Conservation (phyloP, 2,329 filamentous ascomycete species). For the Chalaropsis thielavioides region DNA sequence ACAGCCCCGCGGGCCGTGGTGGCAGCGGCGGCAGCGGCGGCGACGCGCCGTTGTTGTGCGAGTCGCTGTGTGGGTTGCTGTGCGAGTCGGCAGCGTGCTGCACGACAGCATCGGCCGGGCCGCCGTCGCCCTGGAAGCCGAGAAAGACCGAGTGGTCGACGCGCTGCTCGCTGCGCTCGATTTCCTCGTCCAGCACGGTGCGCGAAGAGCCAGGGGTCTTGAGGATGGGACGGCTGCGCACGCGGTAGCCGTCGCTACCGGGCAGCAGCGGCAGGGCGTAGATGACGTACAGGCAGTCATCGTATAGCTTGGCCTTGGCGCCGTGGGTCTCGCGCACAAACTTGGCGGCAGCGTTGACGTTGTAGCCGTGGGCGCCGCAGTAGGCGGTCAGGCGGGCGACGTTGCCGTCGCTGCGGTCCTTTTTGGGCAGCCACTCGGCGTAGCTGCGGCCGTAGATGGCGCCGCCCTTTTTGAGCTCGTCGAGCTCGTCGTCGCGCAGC, state of each 20-base stretch:
- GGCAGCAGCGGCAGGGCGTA: constrained; percentile 84
- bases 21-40: not conserved
- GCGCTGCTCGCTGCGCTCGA: constrained; percentile 78
- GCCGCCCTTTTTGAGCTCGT: constrained; percentile 47
- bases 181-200: constrained; percentile 84
- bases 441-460: constrained; percentile 68
- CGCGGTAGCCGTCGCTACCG: constrained; percentile 70
- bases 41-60: not conserved
- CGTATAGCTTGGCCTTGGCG: constrained; percentile 89
- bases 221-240: constrained; percentile 79
- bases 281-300: constrained; percentile 91
- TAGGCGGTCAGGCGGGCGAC: constrained; percentile 86
- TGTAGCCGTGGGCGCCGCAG: constrained; percentile 88
- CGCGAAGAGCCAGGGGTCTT: constrained; percentile 83
- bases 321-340: constrained; percentile 80
- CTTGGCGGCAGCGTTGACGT: constrained; percentile 71
- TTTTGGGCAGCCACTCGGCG: constrained; percentile 82
- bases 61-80: no score
- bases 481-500: constrained; percentile 52
- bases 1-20: constrained; percentile 13
- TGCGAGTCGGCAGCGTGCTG: not conserved
- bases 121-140: constrained; percentile 15
- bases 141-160: constrained; percentile 48
- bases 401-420: constrained; percentile 63
- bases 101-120: constrained; percentile 20